Evolutionary conservation across 2,329 filamentous ascomycete genomes (phyloP).

Genomic region (Colletotrichum higginsianum): DNA sequence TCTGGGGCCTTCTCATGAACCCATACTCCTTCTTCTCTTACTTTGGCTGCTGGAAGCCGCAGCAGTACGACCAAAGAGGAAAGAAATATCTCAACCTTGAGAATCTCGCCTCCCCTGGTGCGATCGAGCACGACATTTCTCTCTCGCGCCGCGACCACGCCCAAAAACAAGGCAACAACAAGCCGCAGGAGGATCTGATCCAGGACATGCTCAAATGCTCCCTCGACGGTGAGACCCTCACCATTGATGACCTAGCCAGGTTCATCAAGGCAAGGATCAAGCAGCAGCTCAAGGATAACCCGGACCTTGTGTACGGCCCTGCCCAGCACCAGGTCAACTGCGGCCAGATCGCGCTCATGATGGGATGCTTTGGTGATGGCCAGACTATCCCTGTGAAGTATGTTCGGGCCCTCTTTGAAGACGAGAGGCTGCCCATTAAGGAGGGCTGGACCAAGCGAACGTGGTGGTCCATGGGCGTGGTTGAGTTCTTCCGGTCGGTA

Average conservation of each 20-base stretch:
- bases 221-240: background rate
- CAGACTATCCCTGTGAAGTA: slow-evolving; percentile 1
- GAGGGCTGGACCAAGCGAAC: slow-evolving; percentile 2
- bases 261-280: background rate
- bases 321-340: background rate
- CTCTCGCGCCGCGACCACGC: slow-evolving; percentile 46
- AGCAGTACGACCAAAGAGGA: background rate
- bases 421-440: background rate
- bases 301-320: background rate
- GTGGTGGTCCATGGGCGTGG: background rate
- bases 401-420: background rate
- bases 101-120: slow-evolving; percentile 31
- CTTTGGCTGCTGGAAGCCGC: background rate
- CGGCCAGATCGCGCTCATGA: background rate
- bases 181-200: background rate
- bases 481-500: background rate
- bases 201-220: background rate
- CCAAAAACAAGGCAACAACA: background rate
- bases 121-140: slow-evolving; percentile 52
- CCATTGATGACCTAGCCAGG: background rate
- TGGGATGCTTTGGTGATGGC: background rate
- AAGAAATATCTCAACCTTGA: slow-evolving; percentile 33
- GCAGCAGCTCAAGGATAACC: background rate
- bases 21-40: background rate
- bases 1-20: background rate